Evolutionary conservation across 805 yeast genomes (phyloP).

Genomic region (Ogataea glucozyma): DNA sequence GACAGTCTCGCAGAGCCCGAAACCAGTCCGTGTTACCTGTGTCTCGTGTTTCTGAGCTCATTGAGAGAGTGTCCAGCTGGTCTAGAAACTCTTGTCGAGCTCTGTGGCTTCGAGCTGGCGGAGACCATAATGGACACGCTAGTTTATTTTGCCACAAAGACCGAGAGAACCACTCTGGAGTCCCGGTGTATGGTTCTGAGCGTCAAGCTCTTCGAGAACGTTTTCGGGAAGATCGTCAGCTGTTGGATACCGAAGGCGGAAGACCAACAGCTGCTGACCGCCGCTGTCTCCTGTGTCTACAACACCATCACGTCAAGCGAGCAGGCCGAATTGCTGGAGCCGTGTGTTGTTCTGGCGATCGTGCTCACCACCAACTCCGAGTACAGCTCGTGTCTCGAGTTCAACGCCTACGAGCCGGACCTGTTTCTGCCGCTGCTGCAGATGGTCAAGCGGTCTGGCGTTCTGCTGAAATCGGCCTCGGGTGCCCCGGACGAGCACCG

Average conservation of each 20-base stretch:
- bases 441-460: conserved; percentile 13
- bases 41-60: conserved; percentile 8
- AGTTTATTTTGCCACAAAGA: background rate
- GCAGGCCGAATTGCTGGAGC: conserved; percentile 6
- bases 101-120: conserved; percentile 6
- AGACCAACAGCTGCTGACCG: background rate
- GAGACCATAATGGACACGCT: background rate
- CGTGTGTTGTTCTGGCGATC: conserved; percentile 14
- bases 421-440: conserved; percentile 14
- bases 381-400: background rate
- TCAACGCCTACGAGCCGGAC: conserved; percentile 6
- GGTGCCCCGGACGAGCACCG: conserved; percentile 9
- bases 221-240: background rate
- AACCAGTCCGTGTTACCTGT: conserved; percentile 9
- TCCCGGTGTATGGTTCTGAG: background rate
- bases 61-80: conserved; percentile 3
- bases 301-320: background rate
- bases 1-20: conserved; percentile 1
- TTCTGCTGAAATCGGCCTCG: conserved; percentile 8
- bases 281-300: background rate
- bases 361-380: conserved; percentile 13
- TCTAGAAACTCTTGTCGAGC: background rate
- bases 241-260: background rate
- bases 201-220: background rate
- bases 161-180: background rate